These are phyloP conservation scores for Salix udensis DNA, from an alignment of 345 rosid genomes.

Conservation along the genomic window DNA sequence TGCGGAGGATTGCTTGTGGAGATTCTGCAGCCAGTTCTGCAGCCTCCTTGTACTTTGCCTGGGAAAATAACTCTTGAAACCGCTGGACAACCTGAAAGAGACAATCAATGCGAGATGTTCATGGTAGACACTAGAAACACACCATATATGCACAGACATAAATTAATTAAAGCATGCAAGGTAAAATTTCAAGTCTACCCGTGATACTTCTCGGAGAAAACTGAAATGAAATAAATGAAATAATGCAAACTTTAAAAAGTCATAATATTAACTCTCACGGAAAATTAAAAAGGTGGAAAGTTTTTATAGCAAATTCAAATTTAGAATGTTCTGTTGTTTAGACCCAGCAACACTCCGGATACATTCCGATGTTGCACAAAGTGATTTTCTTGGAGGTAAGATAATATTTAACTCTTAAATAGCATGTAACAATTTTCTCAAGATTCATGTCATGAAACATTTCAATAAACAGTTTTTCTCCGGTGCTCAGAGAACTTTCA, in stretches of 20 bases:
- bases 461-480: not conserved
- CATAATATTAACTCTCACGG: not conserved
- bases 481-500: not conserved
- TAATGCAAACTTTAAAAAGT: not conserved
- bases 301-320: not conserved
- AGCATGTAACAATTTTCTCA: not conserved
- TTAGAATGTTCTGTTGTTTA: not conserved
- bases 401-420: not conserved
- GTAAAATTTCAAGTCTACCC: not conserved
- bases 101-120: not conserved
- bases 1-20: constrained; percentile 91
- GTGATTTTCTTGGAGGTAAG: not conserved
- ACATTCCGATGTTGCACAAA: not conserved
- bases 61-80: constrained; percentile 90
- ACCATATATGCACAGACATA: not conserved
- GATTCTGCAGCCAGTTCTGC: constrained; percentile 99
- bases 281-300: not conserved
- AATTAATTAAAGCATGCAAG: not conserved
- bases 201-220: not conserved
- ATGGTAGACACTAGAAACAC: not conserved
- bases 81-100: constrained; percentile 80
- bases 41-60: constrained; percentile 94
- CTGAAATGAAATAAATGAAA: not conserved
- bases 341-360: not conserved
- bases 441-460: not conserved